Conservation (phyloP, 257 asterid genomes). For the Solanum medicagineum region DNA sequence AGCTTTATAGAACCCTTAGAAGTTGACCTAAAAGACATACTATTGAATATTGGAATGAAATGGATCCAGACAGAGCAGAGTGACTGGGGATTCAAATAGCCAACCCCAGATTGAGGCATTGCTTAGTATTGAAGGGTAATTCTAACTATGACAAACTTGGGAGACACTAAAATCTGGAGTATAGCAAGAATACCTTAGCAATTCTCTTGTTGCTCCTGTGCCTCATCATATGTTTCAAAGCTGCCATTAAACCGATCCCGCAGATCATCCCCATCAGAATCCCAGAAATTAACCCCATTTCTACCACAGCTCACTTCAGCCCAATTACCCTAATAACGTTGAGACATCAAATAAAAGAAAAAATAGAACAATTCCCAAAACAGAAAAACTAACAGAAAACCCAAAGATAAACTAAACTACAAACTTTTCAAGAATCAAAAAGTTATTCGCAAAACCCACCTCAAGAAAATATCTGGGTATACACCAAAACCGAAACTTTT, state of each 20-base stretch:
- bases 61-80: neutral
- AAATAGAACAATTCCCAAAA: neutral
- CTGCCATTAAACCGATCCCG: conserved; percentile 88
- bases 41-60: neutral
- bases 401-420: neutral
- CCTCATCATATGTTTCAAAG: conserved; percentile 74
- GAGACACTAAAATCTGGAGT: neutral
- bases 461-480: neutral
- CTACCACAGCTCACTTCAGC: neutral
- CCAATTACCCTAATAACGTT: neutral
- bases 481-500: neutral
- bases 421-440: neutral
- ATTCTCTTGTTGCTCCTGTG: conserved; percentile 63
- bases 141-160: neutral
- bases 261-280: conserved; percentile 66
- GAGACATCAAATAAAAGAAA: neutral
- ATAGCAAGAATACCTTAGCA: conserved; percentile 49
- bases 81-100: neutral
- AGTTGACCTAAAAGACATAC: neutral
- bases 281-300: conserved; percentile 89
- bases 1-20: neutral
- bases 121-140: neutral
- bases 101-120: neutral
- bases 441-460: neutral
- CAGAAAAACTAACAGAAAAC: neutral